Evolutionary conservation across 2,329 filamentous ascomycete species (phyloP), one percentile per base, ranked within the genome.

Genomic region (Fusarium longipes): DNA sequence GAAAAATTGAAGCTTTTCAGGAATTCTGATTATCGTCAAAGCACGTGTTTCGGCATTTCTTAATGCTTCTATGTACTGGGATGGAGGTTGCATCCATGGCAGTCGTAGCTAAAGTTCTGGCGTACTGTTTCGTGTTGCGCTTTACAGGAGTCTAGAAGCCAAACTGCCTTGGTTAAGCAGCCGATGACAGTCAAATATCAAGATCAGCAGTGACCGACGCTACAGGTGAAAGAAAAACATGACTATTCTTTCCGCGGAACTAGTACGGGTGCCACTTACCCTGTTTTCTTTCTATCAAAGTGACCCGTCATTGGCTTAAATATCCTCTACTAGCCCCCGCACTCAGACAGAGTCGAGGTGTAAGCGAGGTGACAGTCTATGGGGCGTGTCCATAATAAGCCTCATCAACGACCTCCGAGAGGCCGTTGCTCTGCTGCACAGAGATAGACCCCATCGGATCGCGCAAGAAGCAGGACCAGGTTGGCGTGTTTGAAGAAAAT

Each of bases 131-230:
- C 33, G 27, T 52, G 48, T 59, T 18, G 42, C 18, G 30, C 24
- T 18, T 20, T 36, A 24, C 40, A 20, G 27, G 18, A 43, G 44
- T 60, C 25, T 57, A 22, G 57, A 65, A 61, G 27, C 56, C 30
- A 57, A 44, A 43, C n/a, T 57, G 38, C 27, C 51, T 57, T 50
- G 55, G 30, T 50, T 25, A 39, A 51, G 18, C 32, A 56, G 32
- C 67, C 76, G 77, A 79, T 79, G 77, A 72, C 71, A 64, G 65
- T 55, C 68, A 65, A 74, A 79, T 79, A 73, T n/a, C 69, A 61
- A 79, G 77, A 79, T 79, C 70, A 47, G 17, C 54, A 33, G 20
- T 38, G 32, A 42, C 17, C 27, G 17, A 61, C 18, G 27, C 25
- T n/a, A 25, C 17, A 12, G 24, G 24, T 47, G 58, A 62, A 62